Conservation (phyloP, 2,329 filamentous ascomycete genomes). For the Trichoderma pleuroti region DNA sequence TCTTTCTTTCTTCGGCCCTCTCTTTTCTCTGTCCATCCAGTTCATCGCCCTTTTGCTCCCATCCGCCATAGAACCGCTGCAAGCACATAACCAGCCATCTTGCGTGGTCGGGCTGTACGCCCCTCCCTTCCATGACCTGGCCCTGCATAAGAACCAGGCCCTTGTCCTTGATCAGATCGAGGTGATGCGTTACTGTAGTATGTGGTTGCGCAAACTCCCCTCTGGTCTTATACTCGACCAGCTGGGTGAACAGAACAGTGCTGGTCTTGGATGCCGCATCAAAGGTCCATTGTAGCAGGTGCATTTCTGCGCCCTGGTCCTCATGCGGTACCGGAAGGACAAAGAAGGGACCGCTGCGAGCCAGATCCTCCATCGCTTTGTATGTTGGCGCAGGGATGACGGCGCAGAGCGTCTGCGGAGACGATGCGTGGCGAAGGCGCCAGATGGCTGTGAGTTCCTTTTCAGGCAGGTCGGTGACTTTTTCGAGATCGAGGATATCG, state of each 20-base stretch:
- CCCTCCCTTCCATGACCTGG: constrained; percentile 68
- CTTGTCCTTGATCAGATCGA: constrained; percentile 70
- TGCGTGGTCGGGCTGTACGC: constrained; percentile 76
- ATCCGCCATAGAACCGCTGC: constrained; percentile 84
- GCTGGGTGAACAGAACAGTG: constrained; percentile 86
- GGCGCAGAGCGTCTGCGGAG: constrained; percentile 76
- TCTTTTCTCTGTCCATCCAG: constrained; percentile 44
- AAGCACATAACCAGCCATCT: constrained; percentile 88
- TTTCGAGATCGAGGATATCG: constrained; percentile 70
- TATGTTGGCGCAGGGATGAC: constrained; percentile 74
- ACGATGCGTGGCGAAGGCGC: constrained; percentile 78
- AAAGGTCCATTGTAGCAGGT: constrained; percentile 96
- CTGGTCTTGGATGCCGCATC: constrained; percentile 61
- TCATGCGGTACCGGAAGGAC: constrained; percentile 78
- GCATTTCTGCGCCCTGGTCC: constrained; percentile 75
- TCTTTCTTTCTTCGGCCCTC: constrained; percentile 60
- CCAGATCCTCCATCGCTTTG: constrained; percentile 64
- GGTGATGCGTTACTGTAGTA: constrained; percentile 88
- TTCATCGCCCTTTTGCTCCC: constrained; percentile 45
- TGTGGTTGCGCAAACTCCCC: constrained; percentile 89
- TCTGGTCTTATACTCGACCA: constrained; percentile 87
- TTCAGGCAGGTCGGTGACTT: constrained; percentile 66
- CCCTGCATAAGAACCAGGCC: constrained; percentile 86
- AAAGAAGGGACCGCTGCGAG: constrained; percentile 78
- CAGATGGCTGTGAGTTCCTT: constrained; percentile 86